Percentiles rank a stretch among this genome's conserved stretches.
Evolutionary conservation across 1,284 basidiomycete genomes (phyloP).

Genomic region (Neotropicomus parvogracilis): DNA sequence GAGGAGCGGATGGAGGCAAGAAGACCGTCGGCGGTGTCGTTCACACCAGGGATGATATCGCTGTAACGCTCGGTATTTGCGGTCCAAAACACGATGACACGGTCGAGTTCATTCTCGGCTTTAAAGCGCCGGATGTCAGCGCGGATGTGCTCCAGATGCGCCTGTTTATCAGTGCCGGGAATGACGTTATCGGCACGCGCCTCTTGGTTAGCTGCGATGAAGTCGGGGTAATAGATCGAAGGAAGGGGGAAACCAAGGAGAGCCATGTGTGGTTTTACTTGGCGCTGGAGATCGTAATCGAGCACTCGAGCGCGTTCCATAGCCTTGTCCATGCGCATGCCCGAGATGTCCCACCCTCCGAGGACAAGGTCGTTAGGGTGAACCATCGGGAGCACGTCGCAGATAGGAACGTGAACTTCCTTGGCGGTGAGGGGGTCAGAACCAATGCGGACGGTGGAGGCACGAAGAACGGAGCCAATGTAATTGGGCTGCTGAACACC

Average conservation of each 20-base stretch:
- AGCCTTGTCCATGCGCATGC: conserved; percentile 80
- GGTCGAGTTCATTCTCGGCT: conserved; percentile 77
- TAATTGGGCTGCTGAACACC: conserved; percentile 96
- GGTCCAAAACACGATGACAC: conserved; percentile 93
- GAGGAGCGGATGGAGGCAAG: conserved; percentile 80
- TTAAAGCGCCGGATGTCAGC: conserved; percentile 95
- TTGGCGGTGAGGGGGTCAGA: conserved; percentile 80
- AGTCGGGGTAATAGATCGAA: conserved; percentile 94
- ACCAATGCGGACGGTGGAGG: conserved; percentile 92
- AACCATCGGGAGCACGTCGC: conserved; percentile 95
- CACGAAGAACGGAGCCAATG: conserved; percentile 90
- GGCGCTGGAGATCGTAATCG: conserved; percentile 96
- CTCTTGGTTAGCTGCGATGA: conserved; percentile 97
- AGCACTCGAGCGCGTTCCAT: conserved; percentile 94
- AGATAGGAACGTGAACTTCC: conserved; percentile 91
- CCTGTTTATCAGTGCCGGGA: conserved; percentile 83
- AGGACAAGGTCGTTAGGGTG: conserved; percentile 98
- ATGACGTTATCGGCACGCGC: conserved; percentile 93
- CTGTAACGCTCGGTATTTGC: conserved; percentile 99
- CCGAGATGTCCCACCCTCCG: conserved; percentile 97
- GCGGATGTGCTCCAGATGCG: conserved; percentile 90
- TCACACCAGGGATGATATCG: conserved; percentile 90
- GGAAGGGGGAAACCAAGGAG: conserved; percentile 83
- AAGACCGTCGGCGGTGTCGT: conserved; percentile 91
- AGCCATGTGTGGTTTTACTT: conserved; percentile 85